phyloP scores from a whole-genome alignment of 2,329 filamentous ascomycete species.

The Calonectria multiphialidica region DNA sequence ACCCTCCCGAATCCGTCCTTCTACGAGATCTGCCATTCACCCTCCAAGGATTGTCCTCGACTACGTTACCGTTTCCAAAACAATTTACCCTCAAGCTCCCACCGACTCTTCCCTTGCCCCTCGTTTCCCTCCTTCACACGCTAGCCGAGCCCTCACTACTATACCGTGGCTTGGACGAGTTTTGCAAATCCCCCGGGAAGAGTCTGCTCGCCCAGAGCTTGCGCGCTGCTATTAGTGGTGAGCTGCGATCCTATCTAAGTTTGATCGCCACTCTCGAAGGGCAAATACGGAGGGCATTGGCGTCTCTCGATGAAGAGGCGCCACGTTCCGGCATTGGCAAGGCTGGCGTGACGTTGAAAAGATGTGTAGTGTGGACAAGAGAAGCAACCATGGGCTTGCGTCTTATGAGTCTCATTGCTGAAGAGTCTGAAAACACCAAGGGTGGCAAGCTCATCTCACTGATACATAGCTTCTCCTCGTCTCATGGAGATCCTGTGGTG shows the following conservation, averaged over 20 bases:
- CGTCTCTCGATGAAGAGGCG: slow-evolving; percentile 76
- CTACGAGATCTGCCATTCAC: slow-evolving; percentile 91
- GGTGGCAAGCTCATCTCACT: slow-evolving; percentile 94
- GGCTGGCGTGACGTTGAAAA: slow-evolving; percentile 91
- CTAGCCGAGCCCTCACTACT: slow-evolving; percentile 94
- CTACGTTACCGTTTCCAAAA: slow-evolving; percentile 81
- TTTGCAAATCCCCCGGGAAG: slow-evolving; percentile 83
- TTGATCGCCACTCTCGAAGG: slow-evolving; percentile 93
- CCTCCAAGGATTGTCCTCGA: slow-evolving; percentile 90
- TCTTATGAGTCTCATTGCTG: slow-evolving; percentile 93
- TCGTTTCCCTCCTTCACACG: slow-evolving; percentile 88
- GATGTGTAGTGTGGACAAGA: slow-evolving; percentile 96
- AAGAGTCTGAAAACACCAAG: slow-evolving; percentile 85
- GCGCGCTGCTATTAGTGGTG: slow-evolving; percentile 84
- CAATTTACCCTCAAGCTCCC: slow-evolving; percentile 81
- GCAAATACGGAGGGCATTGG: slow-evolving; percentile 87
- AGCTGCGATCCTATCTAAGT: slow-evolving; percentile 90
- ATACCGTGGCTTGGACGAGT: slow-evolving; percentile 83
- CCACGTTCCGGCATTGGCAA: slow-evolving; percentile 82
- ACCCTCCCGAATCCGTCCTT: slow-evolving; percentile 74
- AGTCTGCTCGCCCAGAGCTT: slow-evolving; percentile 94
- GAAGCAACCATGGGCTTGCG: slow-evolving; percentile 96
- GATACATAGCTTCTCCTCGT: slow-evolving; percentile 93
- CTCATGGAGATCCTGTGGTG: slow-evolving; percentile 95
- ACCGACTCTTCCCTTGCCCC: slow-evolving; percentile 81